phyloP scores from a whole-genome alignment of 495 filamentous ascomycete genomes.

The Penicillium longicatenatum region DNA sequence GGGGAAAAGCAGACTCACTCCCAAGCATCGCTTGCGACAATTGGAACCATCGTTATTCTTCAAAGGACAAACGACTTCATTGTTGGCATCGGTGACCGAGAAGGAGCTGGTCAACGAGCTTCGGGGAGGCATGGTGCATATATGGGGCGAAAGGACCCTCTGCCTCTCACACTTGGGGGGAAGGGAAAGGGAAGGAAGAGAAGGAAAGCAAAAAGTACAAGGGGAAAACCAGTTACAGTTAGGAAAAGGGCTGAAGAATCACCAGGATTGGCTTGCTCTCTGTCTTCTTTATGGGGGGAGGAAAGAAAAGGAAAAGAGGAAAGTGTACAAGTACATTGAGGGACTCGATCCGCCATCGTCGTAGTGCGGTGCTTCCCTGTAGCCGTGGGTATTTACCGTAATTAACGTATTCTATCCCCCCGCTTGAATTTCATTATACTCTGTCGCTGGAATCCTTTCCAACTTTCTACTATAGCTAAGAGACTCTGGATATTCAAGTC shows the following conservation, averaged over 20 bases:
- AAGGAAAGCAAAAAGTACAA: constrained; percentile 8
- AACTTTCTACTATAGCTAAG: not conserved
- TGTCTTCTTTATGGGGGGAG: constrained; percentile 15
- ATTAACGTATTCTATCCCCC: constrained; percentile 9
- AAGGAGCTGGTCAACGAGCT: constrained; percentile 87
- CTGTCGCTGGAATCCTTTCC: not conserved
- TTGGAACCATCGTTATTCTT: constrained; percentile 94
- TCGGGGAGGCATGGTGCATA: constrained; percentile 79
- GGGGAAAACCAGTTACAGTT: constrained; percentile 10
- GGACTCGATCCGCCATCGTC: constrained; percentile 10
- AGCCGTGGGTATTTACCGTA: constrained; percentile 17
- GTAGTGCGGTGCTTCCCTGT: constrained; percentile 7
- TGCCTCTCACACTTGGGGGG: constrained; percentile 3
- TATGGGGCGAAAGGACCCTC: constrained; percentile 33
- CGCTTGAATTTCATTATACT: not conserved
- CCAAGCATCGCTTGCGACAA: constrained; percentile 96
- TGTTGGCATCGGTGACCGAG: constrained; percentile 86
- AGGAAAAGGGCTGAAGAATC: constrained; percentile 9
- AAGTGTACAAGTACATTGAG: constrained; percentile 8
- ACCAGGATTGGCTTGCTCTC: constrained; percentile 16
- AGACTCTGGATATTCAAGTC: not conserved
- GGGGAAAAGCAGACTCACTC: constrained; percentile 66
- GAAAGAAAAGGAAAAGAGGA: constrained; percentile 19
- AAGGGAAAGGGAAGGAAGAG: constrained; percentile 8
- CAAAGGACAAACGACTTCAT: constrained; percentile 96